Percentiles rank a stretch among this genome's conserved stretches.
Evolutionary conservation across 2,329 filamentous ascomycete species (phyloP).

Genomic region (Penicillium polonicum): DNA sequence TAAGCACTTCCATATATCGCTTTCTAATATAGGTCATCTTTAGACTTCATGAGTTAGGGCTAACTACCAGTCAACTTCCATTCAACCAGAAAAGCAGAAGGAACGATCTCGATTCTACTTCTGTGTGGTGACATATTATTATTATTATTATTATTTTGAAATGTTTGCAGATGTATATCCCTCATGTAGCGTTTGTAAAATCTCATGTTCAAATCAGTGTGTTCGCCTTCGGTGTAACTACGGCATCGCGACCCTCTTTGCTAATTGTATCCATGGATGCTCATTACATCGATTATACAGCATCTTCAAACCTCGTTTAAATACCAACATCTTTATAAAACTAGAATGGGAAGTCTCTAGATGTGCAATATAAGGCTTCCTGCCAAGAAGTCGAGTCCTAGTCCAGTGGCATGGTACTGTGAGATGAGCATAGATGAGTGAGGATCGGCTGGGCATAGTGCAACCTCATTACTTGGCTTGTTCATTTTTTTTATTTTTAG

Average conservation of each 20-base stretch:
- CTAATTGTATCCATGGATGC: no score
- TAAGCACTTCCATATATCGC: constrained; percentile 3
- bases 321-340: background rate
- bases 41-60: background rate
- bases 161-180: background rate
- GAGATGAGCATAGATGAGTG: background rate
- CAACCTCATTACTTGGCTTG: background rate
- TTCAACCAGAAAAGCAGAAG: no score
- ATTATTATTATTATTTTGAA: background rate
- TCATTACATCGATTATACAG: background rate
- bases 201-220: background rate
- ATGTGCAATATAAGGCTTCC: background rate
- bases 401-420: background rate
- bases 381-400: no score
- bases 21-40: background rate
- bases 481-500: background rate
- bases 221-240: no score
- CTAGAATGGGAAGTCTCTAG: background rate
- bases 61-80: background rate
- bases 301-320: background rate
- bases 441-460: background rate
- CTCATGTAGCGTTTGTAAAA: background rate
- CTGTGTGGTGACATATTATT: background rate
- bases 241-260: background rate
- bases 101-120: background rate